phyloP scores from a whole-genome alignment of 306 rosid species.

The Prunus armeniaca region DNA sequence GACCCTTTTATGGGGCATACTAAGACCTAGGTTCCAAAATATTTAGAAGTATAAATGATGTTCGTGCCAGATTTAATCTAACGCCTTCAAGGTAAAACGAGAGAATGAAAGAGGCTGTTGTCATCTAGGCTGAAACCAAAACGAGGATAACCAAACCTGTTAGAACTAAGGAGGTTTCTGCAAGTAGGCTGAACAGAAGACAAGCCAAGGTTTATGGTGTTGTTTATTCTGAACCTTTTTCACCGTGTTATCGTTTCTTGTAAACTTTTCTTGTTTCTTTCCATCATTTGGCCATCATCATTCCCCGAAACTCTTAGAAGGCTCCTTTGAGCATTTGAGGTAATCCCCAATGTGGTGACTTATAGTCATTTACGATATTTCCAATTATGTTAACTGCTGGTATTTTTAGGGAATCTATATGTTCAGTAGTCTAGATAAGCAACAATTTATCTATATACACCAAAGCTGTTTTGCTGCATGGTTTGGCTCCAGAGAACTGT shows the following conservation, averaged over 20 bases:
- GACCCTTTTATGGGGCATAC: background rate
- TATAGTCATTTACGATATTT: background rate
- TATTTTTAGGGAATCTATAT: background rate
- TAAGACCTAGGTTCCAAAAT: background rate
- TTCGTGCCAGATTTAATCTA: background rate
- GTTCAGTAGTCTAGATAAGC: background rate
- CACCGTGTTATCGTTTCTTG: background rate
- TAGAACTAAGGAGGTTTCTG: background rate
- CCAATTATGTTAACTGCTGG: background rate
- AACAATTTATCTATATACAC: background rate
- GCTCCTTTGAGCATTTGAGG: background rate
- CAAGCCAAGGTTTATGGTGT: background rate
- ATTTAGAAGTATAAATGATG: background rate
- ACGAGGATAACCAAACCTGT: background rate
- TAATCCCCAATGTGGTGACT: background rate
- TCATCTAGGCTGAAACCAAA: background rate
- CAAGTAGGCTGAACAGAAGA: background rate
- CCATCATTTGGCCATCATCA: background rate
- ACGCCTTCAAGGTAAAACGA: background rate
- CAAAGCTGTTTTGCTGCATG: background rate
- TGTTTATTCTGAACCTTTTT: background rate
- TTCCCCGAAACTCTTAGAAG: background rate
- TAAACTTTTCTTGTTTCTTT: background rate
- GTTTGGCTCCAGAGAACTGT: background rate
- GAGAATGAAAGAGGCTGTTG: background rate